Base-by-base conservation (phyloP, 306 rosid species). In the Medicago lupulina region DNA sequence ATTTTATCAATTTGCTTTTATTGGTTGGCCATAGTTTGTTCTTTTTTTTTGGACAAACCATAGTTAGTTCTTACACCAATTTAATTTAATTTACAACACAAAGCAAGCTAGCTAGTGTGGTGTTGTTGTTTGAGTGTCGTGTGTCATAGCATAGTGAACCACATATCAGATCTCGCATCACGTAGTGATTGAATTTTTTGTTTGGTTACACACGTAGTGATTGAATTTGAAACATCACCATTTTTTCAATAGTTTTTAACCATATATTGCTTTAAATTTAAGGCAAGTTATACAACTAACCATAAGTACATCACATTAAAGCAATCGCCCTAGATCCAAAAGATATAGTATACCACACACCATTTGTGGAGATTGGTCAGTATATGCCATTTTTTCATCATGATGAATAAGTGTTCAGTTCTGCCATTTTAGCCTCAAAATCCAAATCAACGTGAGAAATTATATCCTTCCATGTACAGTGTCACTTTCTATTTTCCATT, bases 141-240 rank as follows among this genome's bases (percentile, higher is more conserved):
- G 63, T 55, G 59, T 43, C n/a, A 64, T 16, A 9, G 6, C 43
- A 61, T 57, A 41, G n/a, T 57, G 21, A 62, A 18, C 25, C 17
- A 18, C 43, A 43, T 9, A 71, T 53, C 7, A 50, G 25, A 69
- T 54, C 39, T 49, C 47, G 19, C 71, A 28, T 59, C 47, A 13
- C 17, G 17, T 46, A 12, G 34, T 7, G 72, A 58, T 58, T 58
- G 82, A 59, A 66, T 21, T 74, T 65, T n/a, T n/a, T n/a, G n/a
- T n/a, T n/a, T n/a, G n/a, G n/a, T n/a, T n/a, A n/a, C n/a, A n/a
- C 47, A 13, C 17, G 17, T 46, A 12, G 34, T 7, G 72, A 58
- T 58, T 58, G 82, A 59, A 66, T 21, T 74, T 65, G 79, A 77
- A 49, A 75, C 62, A 57, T 77, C 71, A 50, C 79, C 0, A 65